Conservation (phyloP, 164 flowering plant species). For the Aristolochia californica region DNA sequence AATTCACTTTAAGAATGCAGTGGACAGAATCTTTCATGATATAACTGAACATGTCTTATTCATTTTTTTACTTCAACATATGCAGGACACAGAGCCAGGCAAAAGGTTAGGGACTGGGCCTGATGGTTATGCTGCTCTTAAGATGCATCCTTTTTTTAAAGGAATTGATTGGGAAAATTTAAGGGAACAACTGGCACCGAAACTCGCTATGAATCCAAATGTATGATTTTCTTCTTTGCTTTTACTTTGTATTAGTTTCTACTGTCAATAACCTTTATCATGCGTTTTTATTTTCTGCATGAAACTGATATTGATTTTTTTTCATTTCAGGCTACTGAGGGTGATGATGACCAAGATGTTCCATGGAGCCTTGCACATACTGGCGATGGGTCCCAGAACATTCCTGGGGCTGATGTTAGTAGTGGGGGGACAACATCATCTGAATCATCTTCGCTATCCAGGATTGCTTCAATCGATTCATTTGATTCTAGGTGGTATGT, state of each 20-base stretch:
- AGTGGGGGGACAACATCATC: constrained; percentile 50
- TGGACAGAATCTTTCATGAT: too few relatives aligned
- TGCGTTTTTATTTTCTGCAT: not conserved
- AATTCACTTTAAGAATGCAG: too few relatives aligned
- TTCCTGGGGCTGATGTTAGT: constrained; percentile 26
- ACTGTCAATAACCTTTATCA: not conserved
- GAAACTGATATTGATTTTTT: constrained; percentile 6
- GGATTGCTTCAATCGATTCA: constrained; percentile 95
- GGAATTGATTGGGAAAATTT: constrained; percentile 76
- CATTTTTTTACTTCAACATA: not conserved
- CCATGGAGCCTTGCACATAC: constrained; percentile 70
- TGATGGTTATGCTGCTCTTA: constrained; percentile 74
- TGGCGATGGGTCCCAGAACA: constrained; percentile 49
- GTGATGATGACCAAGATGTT: constrained; percentile 43
- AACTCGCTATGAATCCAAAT: constrained; percentile 43
- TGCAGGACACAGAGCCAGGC: constrained; percentile 76
- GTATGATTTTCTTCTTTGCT: constrained; percentile 21
- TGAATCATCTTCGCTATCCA: constrained; percentile 52
- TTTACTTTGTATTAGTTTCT: not conserved
- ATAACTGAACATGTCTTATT: too few relatives aligned
- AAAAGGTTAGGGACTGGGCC: constrained; percentile 91
- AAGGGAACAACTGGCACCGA: constrained; percentile 54
- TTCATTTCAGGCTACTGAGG: constrained; percentile 28
- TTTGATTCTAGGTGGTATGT: constrained; percentile 93
- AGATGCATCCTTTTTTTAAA: constrained; percentile 78